phyloP scores from a whole-genome alignment of 2,329 filamentous ascomycete genomes.

The Diaporthe eres region DNA sequence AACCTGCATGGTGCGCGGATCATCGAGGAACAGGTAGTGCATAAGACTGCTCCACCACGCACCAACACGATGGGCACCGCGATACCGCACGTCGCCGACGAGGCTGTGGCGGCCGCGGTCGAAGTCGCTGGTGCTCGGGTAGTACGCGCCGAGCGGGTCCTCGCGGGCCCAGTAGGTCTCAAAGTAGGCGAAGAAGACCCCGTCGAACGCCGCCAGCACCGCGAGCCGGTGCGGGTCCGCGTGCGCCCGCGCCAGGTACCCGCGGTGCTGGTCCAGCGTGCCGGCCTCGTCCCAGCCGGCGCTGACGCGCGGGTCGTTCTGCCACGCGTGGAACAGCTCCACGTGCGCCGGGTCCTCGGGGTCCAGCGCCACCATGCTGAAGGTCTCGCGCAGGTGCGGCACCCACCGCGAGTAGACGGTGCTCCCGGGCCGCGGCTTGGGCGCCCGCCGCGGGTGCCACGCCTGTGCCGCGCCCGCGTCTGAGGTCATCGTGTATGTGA shows the following conservation, averaged over 20 bases:
- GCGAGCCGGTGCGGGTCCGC: slow-evolving; percentile 80
- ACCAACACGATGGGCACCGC: slow-evolving; percentile 71
- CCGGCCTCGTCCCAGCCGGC: slow-evolving; percentile 86
- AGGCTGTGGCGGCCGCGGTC: slow-evolving; percentile 72
- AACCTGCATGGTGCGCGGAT: slow-evolving; percentile 68
- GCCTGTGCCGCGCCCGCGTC: slow-evolving; percentile 50
- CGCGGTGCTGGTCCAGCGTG: slow-evolving; percentile 79
- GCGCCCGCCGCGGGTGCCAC: slow-evolving; percentile 78
- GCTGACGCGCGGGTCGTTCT: slow-evolving; percentile 86
- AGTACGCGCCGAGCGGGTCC: slow-evolving; percentile 70
- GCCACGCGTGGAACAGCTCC: slow-evolving; percentile 82
- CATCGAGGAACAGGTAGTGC: slow-evolving; percentile 74
- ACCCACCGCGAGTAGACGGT: slow-evolving; percentile 85
- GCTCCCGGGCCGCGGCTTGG: slow-evolving; percentile 79
- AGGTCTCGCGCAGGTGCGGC: slow-evolving; percentile 81
- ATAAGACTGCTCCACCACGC: slow-evolving; percentile 75
- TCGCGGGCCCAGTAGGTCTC: slow-evolving; percentile 84
- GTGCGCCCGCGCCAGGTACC: slow-evolving; percentile 78
- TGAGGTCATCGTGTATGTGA: slow-evolving; percentile 61
- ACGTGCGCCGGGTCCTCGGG: slow-evolving; percentile 75
- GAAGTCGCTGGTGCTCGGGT: slow-evolving; percentile 64
- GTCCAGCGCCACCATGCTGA: slow-evolving; percentile 83
- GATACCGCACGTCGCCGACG: slow-evolving; percentile 71
- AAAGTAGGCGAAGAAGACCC: slow-evolving; percentile 81
- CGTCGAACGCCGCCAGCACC: slow-evolving; percentile 79